Conservation (phyloP, 192 early-diverging fungal species). For the Entophlyctis luteolus region DNA sequence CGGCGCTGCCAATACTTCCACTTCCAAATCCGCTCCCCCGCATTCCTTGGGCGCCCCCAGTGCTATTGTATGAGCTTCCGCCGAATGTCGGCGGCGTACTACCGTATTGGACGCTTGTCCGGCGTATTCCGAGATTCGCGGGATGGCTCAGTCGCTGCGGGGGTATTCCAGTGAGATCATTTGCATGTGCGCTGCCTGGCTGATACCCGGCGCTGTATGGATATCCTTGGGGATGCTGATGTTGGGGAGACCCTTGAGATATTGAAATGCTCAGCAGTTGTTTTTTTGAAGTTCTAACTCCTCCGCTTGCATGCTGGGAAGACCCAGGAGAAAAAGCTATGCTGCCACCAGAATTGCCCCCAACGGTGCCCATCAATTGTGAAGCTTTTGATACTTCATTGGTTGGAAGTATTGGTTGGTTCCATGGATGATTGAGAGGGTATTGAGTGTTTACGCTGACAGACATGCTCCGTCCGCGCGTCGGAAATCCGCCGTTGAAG, state of each 20-base stretch:
- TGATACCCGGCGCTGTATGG: background rate
- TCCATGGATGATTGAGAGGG: slow-evolving; percentile 17
- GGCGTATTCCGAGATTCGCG: slow-evolving; percentile 4
- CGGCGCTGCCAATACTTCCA: no score
- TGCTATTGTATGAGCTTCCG: no score
- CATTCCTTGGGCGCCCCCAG: no score
- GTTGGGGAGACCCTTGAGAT: background rate
- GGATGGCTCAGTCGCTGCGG: slow-evolving; percentile 19
- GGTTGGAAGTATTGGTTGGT: slow-evolving; percentile 5
- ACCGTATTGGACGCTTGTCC: slow-evolving; percentile 14
- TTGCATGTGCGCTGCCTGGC: background rate
- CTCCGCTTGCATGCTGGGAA: no score
- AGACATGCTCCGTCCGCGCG: background rate
- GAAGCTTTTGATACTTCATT: no score
- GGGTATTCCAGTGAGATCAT: slow-evolving; percentile 6
- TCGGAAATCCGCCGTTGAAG: background rate
- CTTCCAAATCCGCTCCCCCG: no score
- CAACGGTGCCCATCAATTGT: background rate
- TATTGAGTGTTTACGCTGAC: slow-evolving; percentile 4
- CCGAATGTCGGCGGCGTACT: background rate
- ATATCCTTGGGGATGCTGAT: slow-evolving; percentile 1
- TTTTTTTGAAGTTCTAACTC: no score
- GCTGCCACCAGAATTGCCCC: background rate
- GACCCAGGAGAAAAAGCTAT: background rate
- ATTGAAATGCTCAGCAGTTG: slow-evolving; percentile 11